Conservation (phyloP, 352 stramenopile species). For the Phytophthora pinifolia region DNA sequence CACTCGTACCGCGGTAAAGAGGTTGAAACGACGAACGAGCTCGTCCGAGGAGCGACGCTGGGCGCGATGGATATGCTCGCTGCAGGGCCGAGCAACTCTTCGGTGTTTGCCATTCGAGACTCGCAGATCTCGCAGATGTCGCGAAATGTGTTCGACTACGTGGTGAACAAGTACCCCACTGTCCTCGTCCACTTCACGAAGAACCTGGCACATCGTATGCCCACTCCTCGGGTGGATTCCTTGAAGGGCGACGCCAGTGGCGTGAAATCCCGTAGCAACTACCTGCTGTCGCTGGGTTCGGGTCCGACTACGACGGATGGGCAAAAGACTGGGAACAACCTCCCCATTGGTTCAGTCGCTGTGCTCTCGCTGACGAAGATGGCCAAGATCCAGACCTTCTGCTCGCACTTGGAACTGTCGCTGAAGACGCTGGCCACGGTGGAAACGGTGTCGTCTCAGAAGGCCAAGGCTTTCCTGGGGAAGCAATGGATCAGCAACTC, state of each 20-base stretch:
- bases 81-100: slow-evolving; percentile 68
- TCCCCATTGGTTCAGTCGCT: slow-evolving; percentile 71
- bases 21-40: slow-evolving; percentile 76
- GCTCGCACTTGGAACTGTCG: slow-evolving; percentile 54
- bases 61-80: slow-evolving; percentile 85
- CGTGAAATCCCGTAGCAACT: slow-evolving; percentile 40
- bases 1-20: slow-evolving; percentile 59
- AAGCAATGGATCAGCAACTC: slow-evolving; percentile 75
- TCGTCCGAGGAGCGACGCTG: slow-evolving; percentile 78
- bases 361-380: slow-evolving; percentile 81
- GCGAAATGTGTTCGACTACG: slow-evolving; percentile 83
- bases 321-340: slow-evolving; percentile 21
- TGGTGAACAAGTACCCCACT: slow-evolving; percentile 63
- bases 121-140: slow-evolving; percentile 90
- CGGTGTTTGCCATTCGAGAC: slow-evolving; percentile 84
- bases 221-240: slow-evolving; percentile 41
- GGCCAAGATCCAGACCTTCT: slow-evolving; percentile 76
- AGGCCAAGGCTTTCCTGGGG: slow-evolving; percentile 60
- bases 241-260: slow-evolving; percentile 33
- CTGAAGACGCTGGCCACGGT: slow-evolving; percentile 70
- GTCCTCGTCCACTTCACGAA: slow-evolving; percentile 85
- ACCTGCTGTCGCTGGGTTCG: slow-evolving; percentile 63
- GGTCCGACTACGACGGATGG: slow-evolving; percentile 19
- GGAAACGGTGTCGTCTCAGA: slow-evolving; percentile 71
- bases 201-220: slow-evolving; percentile 63